Evolutionary conservation across 306 rosid species (phyloP).

Genomic region (Rosa rugosa): DNA sequence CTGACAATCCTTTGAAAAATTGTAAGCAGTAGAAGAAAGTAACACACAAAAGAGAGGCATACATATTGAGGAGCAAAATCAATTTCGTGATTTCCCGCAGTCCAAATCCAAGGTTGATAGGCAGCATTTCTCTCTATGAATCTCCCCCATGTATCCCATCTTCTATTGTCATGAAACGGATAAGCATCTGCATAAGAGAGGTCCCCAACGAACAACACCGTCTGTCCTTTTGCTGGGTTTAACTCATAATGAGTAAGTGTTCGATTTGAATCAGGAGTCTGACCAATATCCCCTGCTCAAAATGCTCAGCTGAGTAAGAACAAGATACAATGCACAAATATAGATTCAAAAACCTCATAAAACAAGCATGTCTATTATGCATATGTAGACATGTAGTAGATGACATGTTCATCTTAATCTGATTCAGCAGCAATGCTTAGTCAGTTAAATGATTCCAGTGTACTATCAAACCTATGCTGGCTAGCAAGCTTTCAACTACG

Average conservation of each 20-base stretch:
- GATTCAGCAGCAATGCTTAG: neutral
- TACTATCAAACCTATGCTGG: neutral
- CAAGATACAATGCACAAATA: slow-evolving; percentile 2
- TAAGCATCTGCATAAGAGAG: slow-evolving; percentile 72
- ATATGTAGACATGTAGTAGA: neutral
- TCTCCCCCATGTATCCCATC: slow-evolving; percentile 90
- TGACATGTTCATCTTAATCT: neutral
- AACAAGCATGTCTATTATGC: neutral
- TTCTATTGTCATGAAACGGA: slow-evolving; percentile 60
- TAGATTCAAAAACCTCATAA: neutral
- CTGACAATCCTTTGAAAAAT: neutral
- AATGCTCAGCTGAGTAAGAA: neutral
- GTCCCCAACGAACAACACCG: slow-evolving; percentile 54
- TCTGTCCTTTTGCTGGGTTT: slow-evolving; percentile 49
- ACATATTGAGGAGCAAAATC: slow-evolving; percentile 45
- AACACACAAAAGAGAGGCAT: slow-evolving; percentile 13
- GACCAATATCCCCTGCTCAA: slow-evolving; percentile 79
- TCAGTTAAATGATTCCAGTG: neutral
- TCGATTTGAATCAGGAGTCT: slow-evolving; percentile 55
- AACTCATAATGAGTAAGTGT: slow-evolving; percentile 64
- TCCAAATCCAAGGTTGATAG: slow-evolving; percentile 82
- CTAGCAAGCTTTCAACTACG: neutral
- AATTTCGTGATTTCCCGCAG: slow-evolving; percentile 57
- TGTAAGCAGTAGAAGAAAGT: neutral
- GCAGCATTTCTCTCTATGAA: slow-evolving; percentile 66